Evolutionary conservation across 306 rosid genomes (phyloP).

Genomic region (Albizia julibrissin): DNA sequence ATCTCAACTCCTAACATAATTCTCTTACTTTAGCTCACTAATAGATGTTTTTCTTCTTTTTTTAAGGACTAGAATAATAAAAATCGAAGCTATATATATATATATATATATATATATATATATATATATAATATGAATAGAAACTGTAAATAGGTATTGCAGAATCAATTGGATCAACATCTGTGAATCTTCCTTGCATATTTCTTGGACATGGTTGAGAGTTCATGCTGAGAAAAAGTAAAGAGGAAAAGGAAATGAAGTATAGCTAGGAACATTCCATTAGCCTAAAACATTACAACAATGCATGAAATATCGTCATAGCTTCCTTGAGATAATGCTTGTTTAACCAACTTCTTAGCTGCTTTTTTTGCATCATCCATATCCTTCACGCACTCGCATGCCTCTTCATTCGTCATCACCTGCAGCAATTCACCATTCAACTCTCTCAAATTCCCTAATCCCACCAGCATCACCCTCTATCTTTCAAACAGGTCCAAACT

Average conservation of each 20-base stretch:
- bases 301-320: constrained; percentile 63
- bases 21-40: neutral
- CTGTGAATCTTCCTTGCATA: neutral
- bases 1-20: neutral
- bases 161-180: neutral
- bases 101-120: too few species aligned
- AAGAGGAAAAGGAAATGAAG: neutral
- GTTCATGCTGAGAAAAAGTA: neutral
- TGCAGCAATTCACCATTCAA: constrained; percentile 18
- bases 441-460: neutral
- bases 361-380: constrained; percentile 52
- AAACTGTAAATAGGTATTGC: too few species aligned
- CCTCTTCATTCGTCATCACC: constrained; percentile 74
- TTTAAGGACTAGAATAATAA: too few species aligned
- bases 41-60: too few species aligned
- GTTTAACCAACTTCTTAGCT: constrained; percentile 45
- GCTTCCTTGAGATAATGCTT: constrained; percentile 49
- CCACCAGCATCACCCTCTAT: too few species aligned
- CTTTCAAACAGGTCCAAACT: neutral
- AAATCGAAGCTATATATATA: too few species aligned
- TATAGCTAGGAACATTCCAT: neutral
- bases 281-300: constrained; percentile 51
- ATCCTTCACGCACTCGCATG: constrained; percentile 51
- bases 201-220: neutral
- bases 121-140: too few species aligned